Evolutionary conservation across 306 rosid genomes (phyloP), one percentile per base, ranked within the genome.

Genomic region (Trifolium dubium): DNA sequence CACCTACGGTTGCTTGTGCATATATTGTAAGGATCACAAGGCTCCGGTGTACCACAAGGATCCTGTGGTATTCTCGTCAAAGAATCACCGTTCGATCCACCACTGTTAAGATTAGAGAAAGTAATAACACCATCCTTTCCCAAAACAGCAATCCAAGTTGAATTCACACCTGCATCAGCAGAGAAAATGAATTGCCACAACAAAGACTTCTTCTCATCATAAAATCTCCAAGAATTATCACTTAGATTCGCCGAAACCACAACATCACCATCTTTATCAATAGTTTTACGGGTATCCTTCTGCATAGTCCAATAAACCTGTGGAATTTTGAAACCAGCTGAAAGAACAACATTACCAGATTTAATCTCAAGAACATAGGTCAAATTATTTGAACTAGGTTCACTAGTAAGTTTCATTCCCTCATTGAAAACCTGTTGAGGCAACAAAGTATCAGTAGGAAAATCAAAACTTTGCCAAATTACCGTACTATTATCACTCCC

Each of bases 241-340:
- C n/a, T 79, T 0, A 94, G 46, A n/a, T 83, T 80, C 4, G 93
- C 90, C 5, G 58, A 77, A 79, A 79, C 75, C n/a, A 86, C 90
- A 2, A 17, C 75, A 15, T 81, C 80, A 9, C 89, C 89, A 2
- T 67, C 87, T 74, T 69, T 40, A 64, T 89, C 73, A 74, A 81
- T 77, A 5, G 77, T 86, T 73, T 39, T 92, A 13, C 99, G 83
- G 69, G 2, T 78, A 65, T 94, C 99, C 29, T 76, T 85, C 56
- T 75, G 80, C 86, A 92, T 81, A 44, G 96, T 84, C 97, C 99
- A 94, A 76, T 92, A 94, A 77, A 94, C 88, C 86, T 92, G 99
- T 4, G 90, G 93, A 4, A 79, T 76, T 46, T 17, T 64, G 69
- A 80, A 94, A 64, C 81, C 95, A 31, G 90, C 93, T 2, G 83